Percentiles rank a stretch among this genome's conserved stretches.
Evolutionary conservation across 805 yeast genomes (phyloP).

Genomic region (Metschnikowia santaceciliae): DNA sequence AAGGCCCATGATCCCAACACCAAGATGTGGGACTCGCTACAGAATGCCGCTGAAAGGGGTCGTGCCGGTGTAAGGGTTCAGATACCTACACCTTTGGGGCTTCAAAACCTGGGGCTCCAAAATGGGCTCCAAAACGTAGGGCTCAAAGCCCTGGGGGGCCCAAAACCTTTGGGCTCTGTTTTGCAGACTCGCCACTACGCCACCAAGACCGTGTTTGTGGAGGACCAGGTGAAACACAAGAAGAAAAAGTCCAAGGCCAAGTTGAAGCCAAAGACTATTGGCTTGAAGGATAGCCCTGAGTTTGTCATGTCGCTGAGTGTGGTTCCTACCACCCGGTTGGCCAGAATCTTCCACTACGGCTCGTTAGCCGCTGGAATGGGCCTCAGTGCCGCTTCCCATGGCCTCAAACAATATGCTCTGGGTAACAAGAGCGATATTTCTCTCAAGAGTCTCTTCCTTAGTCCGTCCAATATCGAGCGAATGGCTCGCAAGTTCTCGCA

Average conservation of each 20-base stretch:
- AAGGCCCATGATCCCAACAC: conserved; percentile 18
- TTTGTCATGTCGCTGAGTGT: conserved; percentile 57
- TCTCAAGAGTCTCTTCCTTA: conserved; percentile 58
- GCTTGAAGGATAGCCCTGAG: conserved; percentile 20
- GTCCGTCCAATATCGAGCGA: conserved; percentile 80
- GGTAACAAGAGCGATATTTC: conserved; percentile 46
- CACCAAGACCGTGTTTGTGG: conserved; percentile 11
- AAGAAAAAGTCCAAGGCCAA: conserved; percentile 10
- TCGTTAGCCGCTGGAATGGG: conserved; percentile 90
- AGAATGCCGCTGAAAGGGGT: conserved; percentile 3
- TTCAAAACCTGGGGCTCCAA: no score
- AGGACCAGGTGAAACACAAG: conserved; percentile 9
- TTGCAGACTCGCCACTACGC: conserved; percentile 9
- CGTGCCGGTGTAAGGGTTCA: background rate
- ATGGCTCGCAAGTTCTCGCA: conserved; percentile 83
- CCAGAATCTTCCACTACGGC: conserved; percentile 90
- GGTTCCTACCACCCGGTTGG: conserved; percentile 85
- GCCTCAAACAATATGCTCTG: conserved; percentile 61
- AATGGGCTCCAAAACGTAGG: no score
- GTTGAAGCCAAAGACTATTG: conserved; percentile 17
- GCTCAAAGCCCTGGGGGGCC: no score
- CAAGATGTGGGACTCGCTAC: conserved; percentile 23
- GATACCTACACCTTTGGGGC: no score
- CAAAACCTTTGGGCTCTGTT: background rate
- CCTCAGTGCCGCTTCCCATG: conserved; percentile 73